Evolutionary conservation across 495 filamentous ascomycete species (phyloP).

Genomic region (Daldinia loculata): DNA sequence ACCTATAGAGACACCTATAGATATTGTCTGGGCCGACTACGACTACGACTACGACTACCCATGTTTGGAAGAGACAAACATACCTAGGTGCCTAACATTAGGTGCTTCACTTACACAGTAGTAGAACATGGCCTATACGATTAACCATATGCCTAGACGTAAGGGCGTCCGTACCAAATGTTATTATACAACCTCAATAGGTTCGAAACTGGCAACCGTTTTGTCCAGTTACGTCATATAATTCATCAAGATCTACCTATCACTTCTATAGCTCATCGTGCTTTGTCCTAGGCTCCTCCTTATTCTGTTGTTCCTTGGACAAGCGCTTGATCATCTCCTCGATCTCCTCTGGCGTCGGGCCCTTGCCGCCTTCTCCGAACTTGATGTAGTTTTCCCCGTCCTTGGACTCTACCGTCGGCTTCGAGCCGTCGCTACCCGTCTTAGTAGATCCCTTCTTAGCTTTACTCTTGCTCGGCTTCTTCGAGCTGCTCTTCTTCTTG

Average conservation of each 20-base stretch:
- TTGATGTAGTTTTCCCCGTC: conserved; percentile 42
- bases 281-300: conserved; percentile 46
- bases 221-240: conserved; percentile 22
- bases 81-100: neutral
- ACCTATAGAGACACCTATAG: neutral
- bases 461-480: conserved; percentile 57
- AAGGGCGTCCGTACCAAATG: neutral
- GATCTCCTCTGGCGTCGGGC: conserved; percentile 55
- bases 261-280: conserved; percentile 59
- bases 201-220: too few relatives aligned
- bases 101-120: neutral
- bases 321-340: conserved; percentile 60
- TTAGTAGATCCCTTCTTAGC: conserved; percentile 53
- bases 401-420: conserved; percentile 48
- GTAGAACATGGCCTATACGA: neutral
- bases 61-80: conserved; percentile 7
- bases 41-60: neutral
- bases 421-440: conserved; percentile 48
- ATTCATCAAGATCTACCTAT: conserved; percentile 39
- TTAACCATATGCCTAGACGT: neutral
- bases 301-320: conserved; percentile 52
- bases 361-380: conserved; percentile 52
- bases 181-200: neutral
- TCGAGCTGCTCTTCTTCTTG: conserved; percentile 65
- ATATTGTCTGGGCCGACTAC: neutral